These are phyloP conservation scores for Eimeria nieschulzi DNA, from an alignment of 169 alveolate genomes.

Conservation along the genomic window DNA sequence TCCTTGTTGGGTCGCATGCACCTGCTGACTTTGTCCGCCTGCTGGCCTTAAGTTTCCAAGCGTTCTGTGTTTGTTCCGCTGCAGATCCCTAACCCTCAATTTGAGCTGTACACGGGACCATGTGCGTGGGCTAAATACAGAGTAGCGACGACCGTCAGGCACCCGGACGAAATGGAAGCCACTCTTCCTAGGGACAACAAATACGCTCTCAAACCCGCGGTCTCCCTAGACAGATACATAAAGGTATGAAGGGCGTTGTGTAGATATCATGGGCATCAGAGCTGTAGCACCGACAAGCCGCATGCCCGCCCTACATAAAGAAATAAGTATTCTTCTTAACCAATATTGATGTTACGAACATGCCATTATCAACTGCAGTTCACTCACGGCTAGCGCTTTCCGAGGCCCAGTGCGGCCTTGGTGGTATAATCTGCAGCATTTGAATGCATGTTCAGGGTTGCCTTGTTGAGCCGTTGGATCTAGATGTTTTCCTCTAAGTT, in stretches of 20 bases:
- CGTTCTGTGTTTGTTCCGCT: neutral
- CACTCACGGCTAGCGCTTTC: neutral
- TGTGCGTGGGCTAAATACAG: slow-evolving; percentile 83
- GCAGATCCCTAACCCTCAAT: slow-evolving; percentile 79
- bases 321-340: neutral
- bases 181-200: slow-evolving; percentile 83
- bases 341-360: neutral
- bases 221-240: slow-evolving; percentile 80
- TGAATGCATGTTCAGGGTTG: too few relatives aligned
- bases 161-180: slow-evolving; percentile 79
- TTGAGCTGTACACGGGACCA: slow-evolving; percentile 81
- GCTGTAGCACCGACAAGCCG: neutral
- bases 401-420: too few relatives aligned
- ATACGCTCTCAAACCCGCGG: slow-evolving; percentile 81
- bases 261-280: neutral
- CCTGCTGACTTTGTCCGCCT: neutral
- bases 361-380: neutral
- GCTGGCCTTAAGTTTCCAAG: neutral
- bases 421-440: too few relatives aligned
- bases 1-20: neutral
- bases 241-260: neutral
- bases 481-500: too few relatives aligned
- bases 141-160: slow-evolving; percentile 77
- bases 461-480: too few relatives aligned
- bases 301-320: neutral